Evolutionary conservation across 2,329 filamentous ascomycete species (phyloP).

Genomic region (Blastomyces percursus): DNA sequence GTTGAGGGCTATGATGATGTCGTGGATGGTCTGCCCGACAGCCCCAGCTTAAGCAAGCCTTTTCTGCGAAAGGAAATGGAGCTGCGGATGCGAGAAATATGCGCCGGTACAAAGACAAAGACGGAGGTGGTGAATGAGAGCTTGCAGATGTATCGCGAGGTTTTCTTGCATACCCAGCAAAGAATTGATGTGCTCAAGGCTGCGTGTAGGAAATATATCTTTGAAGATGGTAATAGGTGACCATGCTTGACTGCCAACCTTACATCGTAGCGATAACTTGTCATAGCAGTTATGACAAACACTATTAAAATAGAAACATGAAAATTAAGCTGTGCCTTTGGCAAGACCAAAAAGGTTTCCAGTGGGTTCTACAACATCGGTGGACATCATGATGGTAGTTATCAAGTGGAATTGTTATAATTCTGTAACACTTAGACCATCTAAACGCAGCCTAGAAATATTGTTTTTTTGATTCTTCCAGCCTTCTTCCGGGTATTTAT

Average conservation of each 20-base stretch:
- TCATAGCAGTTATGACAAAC: neutral
- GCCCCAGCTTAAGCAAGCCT: conserved; percentile 73
- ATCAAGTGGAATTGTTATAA: neutral
- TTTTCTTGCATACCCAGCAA: conserved; percentile 72
- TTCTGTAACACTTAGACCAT: neutral
- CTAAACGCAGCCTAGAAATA: no score
- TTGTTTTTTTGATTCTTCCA: no score
- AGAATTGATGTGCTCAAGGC: conserved; percentile 55
- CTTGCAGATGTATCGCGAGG: conserved; percentile 72
- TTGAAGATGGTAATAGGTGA: conserved; percentile 16
- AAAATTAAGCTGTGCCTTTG: neutral
- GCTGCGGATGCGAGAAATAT: conserved; percentile 90
- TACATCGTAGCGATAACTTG: neutral
- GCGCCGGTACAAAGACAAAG: conserved; percentile 68
- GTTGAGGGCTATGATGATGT: conserved; percentile 93
- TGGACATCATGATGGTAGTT: neutral
- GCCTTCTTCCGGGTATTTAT: no score
- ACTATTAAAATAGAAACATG: neutral
- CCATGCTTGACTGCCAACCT: neutral
- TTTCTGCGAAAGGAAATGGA: conserved; percentile 98
- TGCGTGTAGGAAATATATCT: conserved; percentile 49
- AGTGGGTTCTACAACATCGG: neutral
- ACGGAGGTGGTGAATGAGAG: conserved; percentile 69
- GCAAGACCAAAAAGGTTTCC: neutral
- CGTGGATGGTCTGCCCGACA: conserved; percentile 61